Conservation (phyloP, 2,329 filamentous ascomycete species). For the Cercospora zeina region DNA sequence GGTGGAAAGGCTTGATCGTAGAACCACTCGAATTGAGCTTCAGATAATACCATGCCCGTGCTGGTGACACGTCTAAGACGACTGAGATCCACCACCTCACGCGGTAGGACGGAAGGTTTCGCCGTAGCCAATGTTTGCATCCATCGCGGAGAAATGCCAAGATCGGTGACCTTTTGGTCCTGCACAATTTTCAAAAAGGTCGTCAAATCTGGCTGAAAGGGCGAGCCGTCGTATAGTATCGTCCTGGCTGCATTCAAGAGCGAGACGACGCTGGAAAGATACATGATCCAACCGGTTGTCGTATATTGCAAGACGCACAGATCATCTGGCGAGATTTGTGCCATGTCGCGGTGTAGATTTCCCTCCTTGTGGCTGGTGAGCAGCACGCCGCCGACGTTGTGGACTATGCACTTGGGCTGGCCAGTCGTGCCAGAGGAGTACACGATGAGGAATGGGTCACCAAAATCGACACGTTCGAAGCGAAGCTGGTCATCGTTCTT, state of each 20-base stretch:
- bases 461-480: conserved; percentile 65
- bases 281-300: conserved; percentile 86
- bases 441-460: conserved; percentile 70
- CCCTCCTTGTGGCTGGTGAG: conserved; percentile 64
- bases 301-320: conserved; percentile 59
- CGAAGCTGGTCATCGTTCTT: conserved; percentile 45
- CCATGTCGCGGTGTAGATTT: conserved; percentile 53
- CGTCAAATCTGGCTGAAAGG: conserved; percentile 68
- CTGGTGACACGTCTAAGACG: conserved; percentile 62
- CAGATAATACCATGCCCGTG: conserved; percentile 80
- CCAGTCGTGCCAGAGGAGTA: conserved; percentile 82
- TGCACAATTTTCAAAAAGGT: conserved; percentile 64
- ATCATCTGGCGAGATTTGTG: conserved; percentile 34
- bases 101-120: conserved; percentile 57
- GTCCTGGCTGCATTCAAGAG: conserved; percentile 62
- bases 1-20: conserved; percentile 70
- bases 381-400: conserved; percentile 67
- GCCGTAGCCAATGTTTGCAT: conserved; percentile 70
- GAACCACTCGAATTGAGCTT: conserved; percentile 77
- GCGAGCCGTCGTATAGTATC: conserved; percentile 80
- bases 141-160: conserved; percentile 76
- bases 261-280: conserved; percentile 61
- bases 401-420: conserved; percentile 81
- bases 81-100: conserved; percentile 63
- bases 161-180: conserved; percentile 66